Evolutionary conservation across 2,329 filamentous ascomycete species (phyloP).

Genomic region (Samsoniella hepiali): DNA sequence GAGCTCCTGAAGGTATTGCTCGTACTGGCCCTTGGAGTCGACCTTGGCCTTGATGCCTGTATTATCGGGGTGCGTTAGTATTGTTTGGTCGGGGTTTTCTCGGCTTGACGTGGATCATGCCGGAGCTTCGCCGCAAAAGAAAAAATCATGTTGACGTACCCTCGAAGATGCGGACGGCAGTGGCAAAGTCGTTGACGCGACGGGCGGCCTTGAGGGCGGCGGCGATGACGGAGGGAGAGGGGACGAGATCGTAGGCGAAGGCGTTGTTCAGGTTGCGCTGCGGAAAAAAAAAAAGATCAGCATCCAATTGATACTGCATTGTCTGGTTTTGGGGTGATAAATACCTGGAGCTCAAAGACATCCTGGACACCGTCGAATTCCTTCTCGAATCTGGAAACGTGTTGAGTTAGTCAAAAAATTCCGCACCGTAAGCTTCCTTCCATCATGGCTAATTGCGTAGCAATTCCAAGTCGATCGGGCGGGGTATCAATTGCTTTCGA

Average conservation of each 20-base stretch:
- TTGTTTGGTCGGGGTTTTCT: background rate
- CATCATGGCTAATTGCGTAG: background rate
- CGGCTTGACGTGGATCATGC: background rate
- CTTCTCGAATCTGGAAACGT: slow-evolving; percentile 82
- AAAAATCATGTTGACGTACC: slow-evolving; percentile 54
- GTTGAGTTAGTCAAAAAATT: slow-evolving; percentile 11
- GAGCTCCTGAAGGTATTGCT: slow-evolving; percentile 92
- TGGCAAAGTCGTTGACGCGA: slow-evolving; percentile 97
- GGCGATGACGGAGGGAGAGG: slow-evolving; percentile 83
- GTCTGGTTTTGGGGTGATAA: slow-evolving; percentile 23
- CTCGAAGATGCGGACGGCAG: slow-evolving; percentile 97
- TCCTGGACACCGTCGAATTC: slow-evolving; percentile 97
- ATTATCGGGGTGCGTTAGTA: background rate
- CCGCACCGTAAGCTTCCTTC: slow-evolving; percentile 28
- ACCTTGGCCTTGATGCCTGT: slow-evolving; percentile 98
- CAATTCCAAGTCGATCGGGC: background rate
- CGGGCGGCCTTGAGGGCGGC: slow-evolving; percentile 91
- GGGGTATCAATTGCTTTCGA: background rate
- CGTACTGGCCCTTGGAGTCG: slow-evolving; percentile 96
- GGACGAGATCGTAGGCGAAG: slow-evolving; percentile 99
- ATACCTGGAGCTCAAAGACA: slow-evolving; percentile 99
- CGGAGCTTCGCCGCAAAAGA: background rate
- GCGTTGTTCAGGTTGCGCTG: slow-evolving; percentile 97
- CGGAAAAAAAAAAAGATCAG: slow-evolving; percentile 11
- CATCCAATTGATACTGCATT: background rate